Evolutionary conservation across 352 stramenopile species (phyloP).

Genomic region (Phytophthora syringae): DNA sequence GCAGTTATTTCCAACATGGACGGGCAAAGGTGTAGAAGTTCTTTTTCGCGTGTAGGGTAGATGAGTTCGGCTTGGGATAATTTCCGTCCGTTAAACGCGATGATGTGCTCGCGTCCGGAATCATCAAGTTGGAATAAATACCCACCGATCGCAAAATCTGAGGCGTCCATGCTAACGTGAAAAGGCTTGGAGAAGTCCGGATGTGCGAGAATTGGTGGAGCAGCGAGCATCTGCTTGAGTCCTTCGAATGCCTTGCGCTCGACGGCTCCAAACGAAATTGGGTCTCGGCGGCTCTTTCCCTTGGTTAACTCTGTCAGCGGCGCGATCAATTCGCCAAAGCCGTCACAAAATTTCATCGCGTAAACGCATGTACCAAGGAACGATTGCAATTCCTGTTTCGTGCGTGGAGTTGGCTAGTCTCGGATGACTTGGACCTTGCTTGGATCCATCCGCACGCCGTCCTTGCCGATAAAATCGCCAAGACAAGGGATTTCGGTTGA

Average conservation of each 20-base stretch:
- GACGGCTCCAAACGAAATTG: neutral
- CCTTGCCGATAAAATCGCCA: neutral
- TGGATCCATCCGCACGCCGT: conserved; percentile 17
- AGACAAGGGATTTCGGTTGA: conserved; percentile 7
- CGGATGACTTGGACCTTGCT: conserved; percentile 18
- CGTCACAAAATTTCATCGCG: conserved; percentile 23
- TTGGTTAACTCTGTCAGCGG: conserved; percentile 1
- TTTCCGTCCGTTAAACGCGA: neutral
- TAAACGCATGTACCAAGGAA: conserved; percentile 28
- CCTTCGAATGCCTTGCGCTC: neutral
- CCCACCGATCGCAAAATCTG: neutral
- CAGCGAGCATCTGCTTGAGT: conserved; percentile 3
- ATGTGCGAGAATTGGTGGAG: conserved; percentile 5
- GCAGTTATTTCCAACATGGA: too few relatives aligned
- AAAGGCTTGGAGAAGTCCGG: conserved; percentile 7
- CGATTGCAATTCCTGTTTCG: conserved; percentile 21
- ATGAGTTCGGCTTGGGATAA: neutral
- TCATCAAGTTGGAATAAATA: neutral
- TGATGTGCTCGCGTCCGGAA: neutral
- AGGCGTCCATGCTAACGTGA: neutral
- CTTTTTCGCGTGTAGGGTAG: neutral
- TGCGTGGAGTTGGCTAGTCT: conserved; percentile 9
- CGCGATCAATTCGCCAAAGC: conserved; percentile 1
- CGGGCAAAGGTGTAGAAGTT: too few relatives aligned
- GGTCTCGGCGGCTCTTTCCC: neutral